Conservation (phyloP, 2,329 filamentous ascomycete species). For the Fusarium sp. region DNA sequence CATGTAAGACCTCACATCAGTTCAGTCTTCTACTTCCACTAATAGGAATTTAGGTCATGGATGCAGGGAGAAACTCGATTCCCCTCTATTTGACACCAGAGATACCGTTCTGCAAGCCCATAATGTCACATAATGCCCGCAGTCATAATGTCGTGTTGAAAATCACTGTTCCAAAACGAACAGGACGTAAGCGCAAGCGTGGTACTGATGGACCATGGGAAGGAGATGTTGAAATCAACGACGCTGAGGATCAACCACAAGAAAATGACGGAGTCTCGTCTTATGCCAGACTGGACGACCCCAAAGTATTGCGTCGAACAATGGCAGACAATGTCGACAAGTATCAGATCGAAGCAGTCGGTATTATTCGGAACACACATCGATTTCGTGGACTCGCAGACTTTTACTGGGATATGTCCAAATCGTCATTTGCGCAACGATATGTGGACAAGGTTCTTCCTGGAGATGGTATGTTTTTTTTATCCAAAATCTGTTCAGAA, state of each 20-base stretch:
- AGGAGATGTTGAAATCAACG: slow-evolving; percentile 50
- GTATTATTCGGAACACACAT: slow-evolving; percentile 81
- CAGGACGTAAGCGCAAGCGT: slow-evolving; percentile 84
- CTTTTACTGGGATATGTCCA: slow-evolving; percentile 80
- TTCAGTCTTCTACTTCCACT: background rate
- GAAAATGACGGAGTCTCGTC: slow-evolving; percentile 49
- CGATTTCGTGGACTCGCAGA: slow-evolving; percentile 89
- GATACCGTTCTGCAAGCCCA: slow-evolving; percentile 79
- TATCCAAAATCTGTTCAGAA: background rate
- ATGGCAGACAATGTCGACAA: slow-evolving; percentile 74
- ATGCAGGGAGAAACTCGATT: slow-evolving; percentile 60
- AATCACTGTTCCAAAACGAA: slow-evolving; percentile 85
- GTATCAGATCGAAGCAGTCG: slow-evolving; percentile 76
- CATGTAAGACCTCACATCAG: slow-evolving; percentile 46
- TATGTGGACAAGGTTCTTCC: slow-evolving; percentile 77
- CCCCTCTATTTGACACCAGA: slow-evolving; percentile 82
- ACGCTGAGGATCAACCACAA: slow-evolving; percentile 26
- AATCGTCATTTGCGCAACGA: slow-evolving; percentile 74
- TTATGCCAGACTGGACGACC: slow-evolving; percentile 60
- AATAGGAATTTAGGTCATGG: slow-evolving; percentile 53
- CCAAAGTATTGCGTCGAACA: slow-evolving; percentile 66
- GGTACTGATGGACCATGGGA: slow-evolving; percentile 75
- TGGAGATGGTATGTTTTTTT: slow-evolving; percentile 67
- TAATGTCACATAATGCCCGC: slow-evolving; percentile 77
- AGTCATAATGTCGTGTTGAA: slow-evolving; percentile 89